Percentiles rank a stretch among this genome's conserved stretches.
Evolutionary conservation across 768 basidiomycete species (phyloP).

Genomic region (Hortiboletus flavorubellus): DNA sequence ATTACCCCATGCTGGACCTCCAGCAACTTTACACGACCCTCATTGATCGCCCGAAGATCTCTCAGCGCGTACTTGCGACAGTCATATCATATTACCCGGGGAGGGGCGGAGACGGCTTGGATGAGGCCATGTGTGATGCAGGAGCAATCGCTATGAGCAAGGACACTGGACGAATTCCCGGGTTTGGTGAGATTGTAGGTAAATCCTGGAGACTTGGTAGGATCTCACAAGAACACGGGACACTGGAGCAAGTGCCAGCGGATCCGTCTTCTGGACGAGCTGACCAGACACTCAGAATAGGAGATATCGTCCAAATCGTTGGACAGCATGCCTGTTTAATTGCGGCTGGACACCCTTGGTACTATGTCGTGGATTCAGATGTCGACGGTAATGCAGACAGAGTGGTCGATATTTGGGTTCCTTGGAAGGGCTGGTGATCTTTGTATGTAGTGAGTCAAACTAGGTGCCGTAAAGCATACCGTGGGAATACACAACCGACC

Average conservation of each 20-base stretch:
- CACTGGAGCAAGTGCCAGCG: slow-evolving; percentile 42
- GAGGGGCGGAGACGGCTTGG: slow-evolving; percentile 54
- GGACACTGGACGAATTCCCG: slow-evolving; percentile 71
- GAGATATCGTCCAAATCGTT: slow-evolving; percentile 65
- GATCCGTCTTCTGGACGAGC: slow-evolving; percentile 7
- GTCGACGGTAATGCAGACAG: slow-evolving; percentile 41
- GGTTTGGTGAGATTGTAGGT: slow-evolving; percentile 70
- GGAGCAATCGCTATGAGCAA: slow-evolving; percentile 87
- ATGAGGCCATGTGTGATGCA: slow-evolving; percentile 81
- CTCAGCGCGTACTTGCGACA: slow-evolving; percentile 66
- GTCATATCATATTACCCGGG: slow-evolving; percentile 81
- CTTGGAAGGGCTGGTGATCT: slow-evolving; percentile 84
- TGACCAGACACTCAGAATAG: slow-evolving; percentile 43
- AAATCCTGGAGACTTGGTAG: slow-evolving; percentile 61
- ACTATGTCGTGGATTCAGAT: slow-evolving; percentile 75
- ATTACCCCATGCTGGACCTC: slow-evolving; percentile 80
- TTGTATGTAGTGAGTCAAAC: neutral
- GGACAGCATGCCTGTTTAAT: slow-evolving; percentile 88
- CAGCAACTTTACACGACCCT: slow-evolving; percentile 79
- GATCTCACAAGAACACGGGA: slow-evolving; percentile 79
- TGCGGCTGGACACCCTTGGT: slow-evolving; percentile 78
- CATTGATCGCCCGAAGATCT: slow-evolving; percentile 51
- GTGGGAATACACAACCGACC: slow-evolving; percentile 21
- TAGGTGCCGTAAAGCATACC: neutral
- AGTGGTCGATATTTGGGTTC: slow-evolving; percentile 81